phyloP scores from a whole-genome alignment of 768 basidiomycete genomes.

The Mycena floridula region DNA sequence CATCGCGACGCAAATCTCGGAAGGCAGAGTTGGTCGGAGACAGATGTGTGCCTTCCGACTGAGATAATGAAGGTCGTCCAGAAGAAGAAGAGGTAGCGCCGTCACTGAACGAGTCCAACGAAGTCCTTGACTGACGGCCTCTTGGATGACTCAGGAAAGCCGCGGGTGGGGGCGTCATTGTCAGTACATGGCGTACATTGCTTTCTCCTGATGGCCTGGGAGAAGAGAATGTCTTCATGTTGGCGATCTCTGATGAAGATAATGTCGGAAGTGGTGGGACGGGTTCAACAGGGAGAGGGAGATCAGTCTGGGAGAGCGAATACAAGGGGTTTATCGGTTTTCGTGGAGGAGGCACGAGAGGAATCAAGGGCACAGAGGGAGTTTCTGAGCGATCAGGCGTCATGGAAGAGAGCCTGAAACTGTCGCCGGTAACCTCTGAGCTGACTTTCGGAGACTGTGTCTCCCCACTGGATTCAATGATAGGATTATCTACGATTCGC shows the following conservation, averaged over 20 bases:
- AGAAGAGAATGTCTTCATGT: constrained; percentile 37
- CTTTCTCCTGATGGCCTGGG: constrained; percentile 34
- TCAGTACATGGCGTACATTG: constrained; percentile 12
- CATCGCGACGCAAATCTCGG: constrained; percentile 45
- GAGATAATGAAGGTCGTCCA: neutral
- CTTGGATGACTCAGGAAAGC: constrained; percentile 15
- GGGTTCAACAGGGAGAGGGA: constrained; percentile 12
- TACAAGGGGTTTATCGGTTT: constrained; percentile 40
- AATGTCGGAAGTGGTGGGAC: neutral
- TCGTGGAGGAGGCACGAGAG: constrained; percentile 60
- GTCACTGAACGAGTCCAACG: neutral
- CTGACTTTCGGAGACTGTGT: constrained; percentile 12
- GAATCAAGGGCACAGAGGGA: constrained; percentile 51
- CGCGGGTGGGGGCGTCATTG: constrained; percentile 42
- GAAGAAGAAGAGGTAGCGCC: neutral
- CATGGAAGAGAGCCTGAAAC: constrained; percentile 33
- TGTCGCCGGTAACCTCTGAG: constrained; percentile 5
- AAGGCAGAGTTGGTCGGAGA: constrained; percentile 83
- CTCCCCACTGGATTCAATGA: constrained; percentile 25
- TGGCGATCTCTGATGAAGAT: constrained; percentile 1
- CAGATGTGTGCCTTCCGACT: constrained; percentile 14
- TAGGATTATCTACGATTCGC: constrained; percentile 37
- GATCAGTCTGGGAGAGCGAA: constrained; percentile 54
- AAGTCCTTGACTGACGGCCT: constrained; percentile 7
- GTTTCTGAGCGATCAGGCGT: constrained; percentile 58